Evolutionary conservation across 2,329 filamentous ascomycete species (phyloP).

Genomic region (Colletotrichum sublineola): DNA sequence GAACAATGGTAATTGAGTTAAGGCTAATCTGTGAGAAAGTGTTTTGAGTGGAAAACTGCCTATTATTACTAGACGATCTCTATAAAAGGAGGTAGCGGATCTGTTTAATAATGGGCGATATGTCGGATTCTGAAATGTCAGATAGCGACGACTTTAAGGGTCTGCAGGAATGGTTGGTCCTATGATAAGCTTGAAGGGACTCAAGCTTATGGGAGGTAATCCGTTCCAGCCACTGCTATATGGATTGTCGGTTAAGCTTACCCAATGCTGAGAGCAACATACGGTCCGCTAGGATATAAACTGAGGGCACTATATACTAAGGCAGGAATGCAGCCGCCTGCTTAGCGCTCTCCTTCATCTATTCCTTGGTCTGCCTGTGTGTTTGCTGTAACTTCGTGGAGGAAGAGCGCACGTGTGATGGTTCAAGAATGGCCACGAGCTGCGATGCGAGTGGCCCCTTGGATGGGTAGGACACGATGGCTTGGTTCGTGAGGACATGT

Average conservation of each 20-base stretch:
- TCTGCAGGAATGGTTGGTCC: too few species aligned
- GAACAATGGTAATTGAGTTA: neutral
- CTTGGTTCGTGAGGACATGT: neutral
- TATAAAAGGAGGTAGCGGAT: slow-evolving; percentile 7
- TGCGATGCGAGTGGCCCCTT: slow-evolving; percentile 7
- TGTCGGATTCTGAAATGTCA: slow-evolving; percentile 5
- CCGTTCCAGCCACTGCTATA: slow-evolving; percentile 9
- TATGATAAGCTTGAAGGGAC: neutral
- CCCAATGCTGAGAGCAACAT: slow-evolving; percentile 12
- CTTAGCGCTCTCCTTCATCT: slow-evolving; percentile 40
- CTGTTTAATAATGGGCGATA: neutral
- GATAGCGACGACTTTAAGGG: neutral
- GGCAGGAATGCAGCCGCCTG: slow-evolving; percentile 53
- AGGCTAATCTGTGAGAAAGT: slow-evolving; percentile 3
- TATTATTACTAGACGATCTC: neutral
- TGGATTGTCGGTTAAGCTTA: slow-evolving; percentile 1
- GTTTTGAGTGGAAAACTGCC: neutral
- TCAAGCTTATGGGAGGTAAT: neutral
- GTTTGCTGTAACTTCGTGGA: neutral
- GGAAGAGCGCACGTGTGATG: slow-evolving; percentile 5
- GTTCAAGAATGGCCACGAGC: slow-evolving; percentile 5
- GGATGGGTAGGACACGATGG: slow-evolving; percentile 6
- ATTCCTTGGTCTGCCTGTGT: neutral
- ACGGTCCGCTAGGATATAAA: slow-evolving; percentile 45
- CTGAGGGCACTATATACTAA: slow-evolving; percentile 52